Percentiles rank a stretch among this genome's conserved stretches.
phyloP scores from a whole-genome alignment of 306 rosid genomes.

The Cucurbita pepo region DNA sequence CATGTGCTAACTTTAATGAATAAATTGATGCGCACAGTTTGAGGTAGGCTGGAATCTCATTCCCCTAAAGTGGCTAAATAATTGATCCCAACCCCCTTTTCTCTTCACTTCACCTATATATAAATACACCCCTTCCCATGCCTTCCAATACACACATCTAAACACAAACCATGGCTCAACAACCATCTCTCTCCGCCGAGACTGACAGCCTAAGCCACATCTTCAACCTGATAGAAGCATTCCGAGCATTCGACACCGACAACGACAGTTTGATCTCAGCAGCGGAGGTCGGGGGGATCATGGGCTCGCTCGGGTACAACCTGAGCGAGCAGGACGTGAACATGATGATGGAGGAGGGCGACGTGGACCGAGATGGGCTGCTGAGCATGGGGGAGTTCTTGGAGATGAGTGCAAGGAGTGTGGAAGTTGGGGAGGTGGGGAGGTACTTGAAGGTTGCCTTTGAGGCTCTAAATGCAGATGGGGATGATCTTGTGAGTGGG shows the following conservation, averaged over 20 bases:
- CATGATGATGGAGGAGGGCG: slow-evolving; percentile 54
- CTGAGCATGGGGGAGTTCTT: slow-evolving; percentile 33
- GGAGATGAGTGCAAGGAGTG: slow-evolving; percentile 36
- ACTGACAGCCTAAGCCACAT: slow-evolving; percentile 43
- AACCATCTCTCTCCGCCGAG: slow-evolving; percentile 23
- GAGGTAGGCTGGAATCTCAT: not conserved
- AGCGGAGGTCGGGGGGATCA: slow-evolving; percentile 47
- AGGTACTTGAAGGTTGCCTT: slow-evolving; percentile 22
- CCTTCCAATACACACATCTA: not conserved
- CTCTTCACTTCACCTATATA: not conserved
- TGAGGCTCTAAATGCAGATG: slow-evolving; percentile 34
- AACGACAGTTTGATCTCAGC: slow-evolving; percentile 37
- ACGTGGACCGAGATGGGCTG: slow-evolving; percentile 43
- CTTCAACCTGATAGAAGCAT: slow-evolving; percentile 34
- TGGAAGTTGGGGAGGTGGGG: slow-evolving; percentile 30
- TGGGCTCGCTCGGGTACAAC: slow-evolving; percentile 57
- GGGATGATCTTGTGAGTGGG: slow-evolving; percentile 28
- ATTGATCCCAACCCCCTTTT: not conserved
- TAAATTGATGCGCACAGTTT: not conserved
- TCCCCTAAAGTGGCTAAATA: not conserved
- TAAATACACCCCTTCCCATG: not conserved
- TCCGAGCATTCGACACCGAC: slow-evolving; percentile 52
- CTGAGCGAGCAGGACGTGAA: slow-evolving; percentile 32
- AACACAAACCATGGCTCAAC: slow-evolving; percentile 27
- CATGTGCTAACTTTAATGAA: not conserved